Base-by-base conservation (phyloP, 1,284 basidiomycete genomes). In the Psilocybe mexicana region DNA sequence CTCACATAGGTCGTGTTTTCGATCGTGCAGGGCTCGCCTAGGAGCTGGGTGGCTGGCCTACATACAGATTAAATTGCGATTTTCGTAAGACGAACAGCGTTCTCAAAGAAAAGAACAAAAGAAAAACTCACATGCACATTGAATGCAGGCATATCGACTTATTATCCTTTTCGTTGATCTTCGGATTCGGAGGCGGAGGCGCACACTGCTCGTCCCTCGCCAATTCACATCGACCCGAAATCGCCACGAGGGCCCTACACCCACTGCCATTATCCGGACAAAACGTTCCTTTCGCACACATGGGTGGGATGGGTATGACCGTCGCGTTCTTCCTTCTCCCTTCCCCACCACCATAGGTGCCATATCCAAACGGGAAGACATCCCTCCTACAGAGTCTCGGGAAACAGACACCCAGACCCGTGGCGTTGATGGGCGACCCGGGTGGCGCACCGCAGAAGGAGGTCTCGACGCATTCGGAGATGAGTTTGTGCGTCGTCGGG, bases 231-330 rank as follows among this genome's bases (percentile, higher is more conserved):
- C 75, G 47, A 23, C 71, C 72, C 2, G 87, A 88, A 0, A 80
- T 70, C 0, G 69, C 59, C 0, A 79, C 69, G 52, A 84, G 72
- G 2, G 70, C 65, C 52, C 76, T 68, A 69, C 90, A 93, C 1
- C 78, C 79, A 65, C 81, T 81, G 18, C 85, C 87, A 65, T 88
- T 85, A 67, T 92, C 90, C 0, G 89, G 89, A 67, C 90, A 92
- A 74, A 85, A 91, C 12, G 70, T 70, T 11, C 81, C 85, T 3
- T 61, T 49, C 2, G 72, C 67, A 66, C 89, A 92, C 35, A 85
- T 69, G 0, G 83, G 78, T 0, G 90, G 90, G 7, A 86, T 67
- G 2, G 73, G 63, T 33, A 62, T 54, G 0, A 49, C 51, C 0
- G 58, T 61, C 30, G 47, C 51, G 26, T 58, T 59, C 36, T 57